Evolutionary conservation across 2,329 filamentous ascomycete species (phyloP), one percentile per base, ranked within the genome.

Genomic region (Aschersonia sp.): DNA sequence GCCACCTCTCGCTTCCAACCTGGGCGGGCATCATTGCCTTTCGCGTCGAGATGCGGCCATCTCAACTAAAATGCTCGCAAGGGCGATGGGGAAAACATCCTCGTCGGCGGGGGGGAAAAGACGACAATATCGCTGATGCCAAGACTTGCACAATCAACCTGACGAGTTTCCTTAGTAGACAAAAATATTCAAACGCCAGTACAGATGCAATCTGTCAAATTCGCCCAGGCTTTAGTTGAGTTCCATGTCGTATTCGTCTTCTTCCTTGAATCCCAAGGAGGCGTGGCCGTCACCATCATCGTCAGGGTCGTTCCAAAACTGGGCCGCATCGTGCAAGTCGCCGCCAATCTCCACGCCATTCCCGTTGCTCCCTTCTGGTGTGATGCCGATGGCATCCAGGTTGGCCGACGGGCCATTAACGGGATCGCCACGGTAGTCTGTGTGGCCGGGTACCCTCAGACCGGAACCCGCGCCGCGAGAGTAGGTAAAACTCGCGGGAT

Each of bases 191-290:
- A 45, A 51, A 47, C 49, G 48, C 49, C 57, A 51, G 52, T 54
- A 46, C 52, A 44, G 51, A 53, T 48, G 46, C 43, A 53, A 54
- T 45, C 46, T 43, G 43, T 43, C 41, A 44, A 44, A 41, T 42
- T 42, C 30, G 45, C 29, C 31, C 43, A 22, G 44, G 43, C 52
- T 60, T 58, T 62, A 61, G 32, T 67, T 74, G 53, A 80, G 65
- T 54, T 92, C 86, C 85, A 94, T 94, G 59, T 79, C 80, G 59
- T 85, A 94, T 66, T 95, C 89, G 56, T 95, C 89, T 66, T 95
- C 89, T 63, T 95, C 89, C 65, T 95, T 95, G 68, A 95, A 87
- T 61, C 83, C 81, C 59, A 86, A 71, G 6, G 71, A 68, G 30
- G 72, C 73, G 43, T 80, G 76, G 48, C 81, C 82, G 59, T 79